Percentiles rank a stretch among this genome's conserved stretches.
These are phyloP conservation scores for Cynara cardunculus DNA, from an alignment of 129 eudicot species.

Conservation along the genomic window DNA sequence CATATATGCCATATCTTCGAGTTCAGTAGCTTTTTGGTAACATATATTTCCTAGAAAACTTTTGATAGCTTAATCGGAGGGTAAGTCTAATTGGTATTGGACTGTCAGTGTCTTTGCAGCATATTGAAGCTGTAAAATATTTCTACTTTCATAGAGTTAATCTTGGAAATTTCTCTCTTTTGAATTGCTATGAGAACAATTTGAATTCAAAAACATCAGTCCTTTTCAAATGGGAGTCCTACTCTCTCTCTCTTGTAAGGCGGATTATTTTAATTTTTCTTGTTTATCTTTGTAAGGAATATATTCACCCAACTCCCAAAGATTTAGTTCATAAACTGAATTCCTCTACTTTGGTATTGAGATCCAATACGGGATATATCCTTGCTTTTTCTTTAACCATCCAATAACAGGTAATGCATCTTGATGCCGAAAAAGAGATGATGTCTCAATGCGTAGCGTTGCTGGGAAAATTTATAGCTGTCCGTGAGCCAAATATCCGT, in stretches of 20 bases:
- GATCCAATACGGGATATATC: background rate
- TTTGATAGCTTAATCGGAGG: no score
- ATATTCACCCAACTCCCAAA: background rate
- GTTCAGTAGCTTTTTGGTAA: no score
- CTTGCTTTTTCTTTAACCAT: conserved; percentile 6
- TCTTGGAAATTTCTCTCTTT: no score
- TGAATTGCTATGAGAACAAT: no score
- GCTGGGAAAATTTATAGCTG: conserved; percentile 97
- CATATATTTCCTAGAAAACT: no score
- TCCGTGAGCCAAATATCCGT: conserved; percentile 95
- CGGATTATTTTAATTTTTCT: background rate
- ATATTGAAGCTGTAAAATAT: no score
- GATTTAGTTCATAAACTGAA: background rate
- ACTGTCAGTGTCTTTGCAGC: no score
- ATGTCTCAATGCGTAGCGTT: conserved; percentile 99
- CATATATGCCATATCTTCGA: background rate
- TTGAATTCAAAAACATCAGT: no score
- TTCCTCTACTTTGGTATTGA: background rate
- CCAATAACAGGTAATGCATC: conserved; percentile 82
- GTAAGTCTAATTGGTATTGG: no score
- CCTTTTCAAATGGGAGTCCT: background rate
- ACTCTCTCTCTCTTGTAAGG: background rate
- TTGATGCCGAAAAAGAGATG: conserved; percentile 99
- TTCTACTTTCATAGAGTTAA: no score
- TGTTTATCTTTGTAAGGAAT: background rate